Evolutionary conservation across 495 filamentous ascomycete genomes (phyloP), one percentile per base, ranked within the genome.

Genomic region (Rostrohypoxylon terebratum): DNA sequence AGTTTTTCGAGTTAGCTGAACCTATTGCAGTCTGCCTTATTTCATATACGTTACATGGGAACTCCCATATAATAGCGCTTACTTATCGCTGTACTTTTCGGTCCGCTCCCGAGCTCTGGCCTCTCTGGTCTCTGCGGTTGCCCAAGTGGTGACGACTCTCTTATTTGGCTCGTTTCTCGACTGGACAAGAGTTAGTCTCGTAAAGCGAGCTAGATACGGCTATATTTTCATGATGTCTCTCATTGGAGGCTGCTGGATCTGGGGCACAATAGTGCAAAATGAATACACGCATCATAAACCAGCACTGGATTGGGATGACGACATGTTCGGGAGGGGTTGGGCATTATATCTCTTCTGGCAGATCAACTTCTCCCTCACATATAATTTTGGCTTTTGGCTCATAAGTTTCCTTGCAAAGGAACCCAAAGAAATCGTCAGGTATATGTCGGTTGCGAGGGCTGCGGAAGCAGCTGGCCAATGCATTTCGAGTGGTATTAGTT

Each of bases 371-470:
- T 67, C 73, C 8, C 53, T 76, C 6, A 67, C 70, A n/a, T 76
- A 73, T 38, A 76, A 76, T 38, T 76, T 66, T 48, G 70, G 73
- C 20, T 76, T 73, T 36, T 76, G 73, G 73, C 48, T 76, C 42
- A 66, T 76, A 4, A 50, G 73, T 3, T 73, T 65, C 51, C 62
- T 76, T n/a, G 71, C 70, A 9, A 76, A 48, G 38, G 66, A 76
- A 18, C 59, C 70, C 14, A 62, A 54, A 18, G 73, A 76, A 21
- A 69, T 58, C 0, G 57, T 70, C 1, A 60, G 70, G 50, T 73
- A 64, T 20, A 70, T 72, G 45, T 66, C 59, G 11, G 51, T 70
- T 28, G 66, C 57, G n/a, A 59, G 73, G 34, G 73, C 70, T 21
- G 61, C 68, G 7, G 73, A 76, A n/a, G 62, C 70, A 10, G 73